These are phyloP conservation scores for Phialophora verrucosa DNA, from an alignment of 2,329 filamentous ascomycete species.

Conservation along the genomic window DNA sequence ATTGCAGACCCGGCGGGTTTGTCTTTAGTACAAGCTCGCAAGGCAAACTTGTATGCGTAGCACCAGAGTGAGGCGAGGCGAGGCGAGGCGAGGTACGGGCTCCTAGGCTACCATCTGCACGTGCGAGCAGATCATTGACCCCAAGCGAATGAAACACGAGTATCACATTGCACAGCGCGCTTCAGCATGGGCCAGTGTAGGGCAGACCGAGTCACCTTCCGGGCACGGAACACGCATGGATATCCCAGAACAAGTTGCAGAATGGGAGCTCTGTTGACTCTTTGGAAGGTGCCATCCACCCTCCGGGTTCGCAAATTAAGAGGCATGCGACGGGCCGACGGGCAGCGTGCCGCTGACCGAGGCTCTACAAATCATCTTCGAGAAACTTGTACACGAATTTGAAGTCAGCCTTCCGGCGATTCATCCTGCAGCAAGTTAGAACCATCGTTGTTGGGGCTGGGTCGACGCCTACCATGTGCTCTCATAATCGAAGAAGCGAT, in stretches of 20 bases:
- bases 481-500: constrained; percentile 99
- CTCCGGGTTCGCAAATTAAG: constrained; percentile 6
- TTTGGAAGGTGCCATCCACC: constrained; percentile 10
- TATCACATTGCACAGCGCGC: constrained; percentile 12
- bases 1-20: constrained; percentile 6
- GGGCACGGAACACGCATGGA: not conserved
- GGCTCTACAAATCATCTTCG: constrained; percentile 78
- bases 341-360: constrained; percentile 18
- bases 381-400: constrained; percentile 98
- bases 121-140: not conserved
- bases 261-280: constrained; percentile 22
- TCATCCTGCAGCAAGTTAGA: constrained; percentile 74
- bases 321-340: constrained; percentile 28
- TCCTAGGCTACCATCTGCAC: constrained; percentile 14
- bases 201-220: not conserved
- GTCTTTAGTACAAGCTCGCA: not conserved
- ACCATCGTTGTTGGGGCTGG: constrained; percentile 30
- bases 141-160: constrained; percentile 12
- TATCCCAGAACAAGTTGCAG: constrained; percentile 8
- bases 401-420: constrained; percentile 95
- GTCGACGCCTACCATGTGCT: constrained; percentile 81
- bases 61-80: constrained; percentile 15
- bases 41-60: constrained; percentile 17
- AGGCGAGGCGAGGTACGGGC: not conserved
- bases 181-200: not conserved